Conservation (phyloP, 768 basidiomycete species). For the Collybiopsis confluens region DNA sequence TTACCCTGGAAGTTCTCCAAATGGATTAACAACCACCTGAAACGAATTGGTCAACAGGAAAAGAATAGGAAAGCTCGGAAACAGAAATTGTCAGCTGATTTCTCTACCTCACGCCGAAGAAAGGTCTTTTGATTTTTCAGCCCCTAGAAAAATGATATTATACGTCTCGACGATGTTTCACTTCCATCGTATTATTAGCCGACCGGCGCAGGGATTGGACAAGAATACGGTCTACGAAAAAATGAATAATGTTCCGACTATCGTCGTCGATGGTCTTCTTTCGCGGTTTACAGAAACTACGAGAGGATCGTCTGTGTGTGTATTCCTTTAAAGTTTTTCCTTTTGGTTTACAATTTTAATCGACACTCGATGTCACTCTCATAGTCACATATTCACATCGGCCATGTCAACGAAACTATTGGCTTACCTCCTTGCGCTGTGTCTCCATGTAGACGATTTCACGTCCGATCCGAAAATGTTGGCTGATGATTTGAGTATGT, state of each 20-base stretch:
- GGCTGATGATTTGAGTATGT: constrained; percentile 71
- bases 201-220: constrained; percentile 33
- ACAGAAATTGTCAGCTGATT: constrained; percentile 50
- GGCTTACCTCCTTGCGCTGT: constrained; percentile 77
- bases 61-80: constrained; percentile 44
- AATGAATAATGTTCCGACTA: constrained; percentile 52
- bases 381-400: constrained; percentile 55
- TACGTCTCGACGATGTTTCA: constrained; percentile 83
- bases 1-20: constrained; percentile 59
- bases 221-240: constrained; percentile 53
- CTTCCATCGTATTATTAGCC: constrained; percentile 47
- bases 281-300: constrained; percentile 77
- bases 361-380: too few species aligned
- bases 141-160: constrained; percentile 61
- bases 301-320: constrained; percentile 63
- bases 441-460: constrained; percentile 75
- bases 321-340: constrained; percentile 2
- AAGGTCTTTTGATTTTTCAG: background rate
- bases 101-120: too few species aligned
- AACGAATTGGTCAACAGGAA: constrained; percentile 29
- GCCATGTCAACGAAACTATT: constrained; percentile 68
- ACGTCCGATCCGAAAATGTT: constrained; percentile 63
- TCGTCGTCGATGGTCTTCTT: constrained; percentile 70
- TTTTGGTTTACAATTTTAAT: background rate
- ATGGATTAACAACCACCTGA: constrained; percentile 72